These are phyloP conservation scores for Aotearoamyces nothofagi DNA, from an alignment of 2,329 filamentous ascomycete species.

Conservation along the genomic window DNA sequence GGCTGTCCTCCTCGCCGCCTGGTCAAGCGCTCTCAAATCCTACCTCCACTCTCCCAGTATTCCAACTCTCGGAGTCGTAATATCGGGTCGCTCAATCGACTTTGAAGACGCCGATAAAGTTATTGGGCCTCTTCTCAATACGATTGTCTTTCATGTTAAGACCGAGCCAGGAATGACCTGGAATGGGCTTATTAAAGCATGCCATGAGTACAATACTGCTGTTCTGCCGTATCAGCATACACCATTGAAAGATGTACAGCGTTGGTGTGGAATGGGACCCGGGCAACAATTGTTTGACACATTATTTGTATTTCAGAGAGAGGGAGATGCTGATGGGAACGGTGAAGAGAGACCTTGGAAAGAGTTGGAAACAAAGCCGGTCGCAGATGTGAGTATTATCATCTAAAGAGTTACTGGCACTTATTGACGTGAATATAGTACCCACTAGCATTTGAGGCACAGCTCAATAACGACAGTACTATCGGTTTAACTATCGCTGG, in stretches of 20 bases:
- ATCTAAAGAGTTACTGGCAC: neutral
- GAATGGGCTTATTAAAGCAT: slow-evolving; percentile 41
- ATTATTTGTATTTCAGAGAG: slow-evolving; percentile 67
- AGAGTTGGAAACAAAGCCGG: slow-evolving; percentile 27
- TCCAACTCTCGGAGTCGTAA: slow-evolving; percentile 52
- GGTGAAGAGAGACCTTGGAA: slow-evolving; percentile 35
- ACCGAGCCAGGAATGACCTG: slow-evolving; percentile 33
- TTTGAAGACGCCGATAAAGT: slow-evolving; percentile 48
- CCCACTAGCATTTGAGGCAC: slow-evolving; percentile 62
- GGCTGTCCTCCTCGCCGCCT: slow-evolving; percentile 61
- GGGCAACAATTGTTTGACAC: slow-evolving; percentile 57
- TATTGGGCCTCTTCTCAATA: slow-evolving; percentile 82
- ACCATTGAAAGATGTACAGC: slow-evolving; percentile 63
- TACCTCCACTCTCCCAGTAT: slow-evolving; percentile 28
- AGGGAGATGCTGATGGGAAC: slow-evolving; percentile 16
- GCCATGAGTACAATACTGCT: slow-evolving; percentile 56
- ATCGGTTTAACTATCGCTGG: slow-evolving; percentile 45
- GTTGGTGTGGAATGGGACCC: slow-evolving; percentile 49
- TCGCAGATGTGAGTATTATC: slow-evolving; percentile 22
- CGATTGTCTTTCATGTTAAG: slow-evolving; percentile 53
- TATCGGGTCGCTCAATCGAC: slow-evolving; percentile 63
- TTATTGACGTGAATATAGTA: slow-evolving; percentile 16
- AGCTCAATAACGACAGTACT: slow-evolving; percentile 29
- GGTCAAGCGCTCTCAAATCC: slow-evolving; percentile 46
- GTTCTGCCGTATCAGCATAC: slow-evolving; percentile 64